A percentile compares a stretch with the other conserved stretches of the same genome.
Conservation (phyloP, 257 asterid species). For the Cinchona pubescens region DNA sequence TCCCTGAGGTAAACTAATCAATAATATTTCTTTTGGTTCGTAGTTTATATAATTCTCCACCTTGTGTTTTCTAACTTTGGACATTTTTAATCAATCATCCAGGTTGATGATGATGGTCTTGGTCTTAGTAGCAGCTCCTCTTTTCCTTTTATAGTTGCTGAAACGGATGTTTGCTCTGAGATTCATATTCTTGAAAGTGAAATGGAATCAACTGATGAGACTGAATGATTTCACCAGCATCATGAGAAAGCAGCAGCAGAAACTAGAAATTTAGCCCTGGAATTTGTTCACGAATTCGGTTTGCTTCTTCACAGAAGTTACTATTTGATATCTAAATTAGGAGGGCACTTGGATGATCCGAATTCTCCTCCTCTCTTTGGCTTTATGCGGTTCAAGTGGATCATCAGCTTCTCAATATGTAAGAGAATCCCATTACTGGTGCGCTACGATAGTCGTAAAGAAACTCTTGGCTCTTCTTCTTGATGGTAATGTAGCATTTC, state of each 20-base stretch:
- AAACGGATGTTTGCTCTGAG: slow-evolving; percentile 64
- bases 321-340: slow-evolving; percentile 40
- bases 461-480: slow-evolving; percentile 58
- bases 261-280: slow-evolving; percentile 47
- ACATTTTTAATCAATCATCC: background rate
- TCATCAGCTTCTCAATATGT: slow-evolving; percentile 67
- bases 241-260: too few species aligned
- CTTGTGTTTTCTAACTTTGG: background rate
- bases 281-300: slow-evolving; percentile 73
- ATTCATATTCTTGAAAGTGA: slow-evolving; percentile 68
- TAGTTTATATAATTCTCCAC: background rate
- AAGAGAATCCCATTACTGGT: slow-evolving; percentile 67
- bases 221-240: too few species aligned
- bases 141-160: slow-evolving; percentile 69
- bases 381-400: slow-evolving; percentile 59
- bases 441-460: slow-evolving; percentile 59
- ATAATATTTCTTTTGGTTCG: background rate
- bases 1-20: slow-evolving; percentile 53
- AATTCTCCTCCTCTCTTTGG: slow-evolving; percentile 34
- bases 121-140: slow-evolving; percentile 67
- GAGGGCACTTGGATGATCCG: slow-evolving; percentile 40
- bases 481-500: slow-evolving; percentile 54
- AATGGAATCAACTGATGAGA: slow-evolving; percentile 41
- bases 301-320: slow-evolving; percentile 68
- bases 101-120: slow-evolving; percentile 75